Evolutionary conservation across 352 stramenopile species (phyloP), one percentile per base, ranked within the genome.

Genomic region (Sclerospora graminicola): DNA sequence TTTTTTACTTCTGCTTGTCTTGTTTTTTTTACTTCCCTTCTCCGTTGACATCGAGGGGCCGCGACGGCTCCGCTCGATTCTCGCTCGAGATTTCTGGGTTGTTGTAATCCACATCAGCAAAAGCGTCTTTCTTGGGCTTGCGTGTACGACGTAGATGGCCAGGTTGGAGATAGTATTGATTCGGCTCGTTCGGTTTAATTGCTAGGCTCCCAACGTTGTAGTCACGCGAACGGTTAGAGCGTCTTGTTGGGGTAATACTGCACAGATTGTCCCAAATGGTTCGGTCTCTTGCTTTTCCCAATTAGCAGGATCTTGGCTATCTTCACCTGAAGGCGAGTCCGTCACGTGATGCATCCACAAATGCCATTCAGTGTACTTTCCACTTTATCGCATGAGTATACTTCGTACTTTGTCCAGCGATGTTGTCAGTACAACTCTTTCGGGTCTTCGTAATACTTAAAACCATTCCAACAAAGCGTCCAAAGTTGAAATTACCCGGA

Each of bases 361-460:
- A 49, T 93, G 81, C 81, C 81, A 93, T 44, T 89, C 54, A 13
- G 64, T 48, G 75, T 80, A 38, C 59, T 74, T 33, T 88, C 76
- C 46, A 87, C 84, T 51, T 93, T 77, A 10, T 88, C 66, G 46
- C 66, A 87, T 41, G 71, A 71, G 51, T 85, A 54, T 46, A 92
- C 74, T 39, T 83, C 65, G 60, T 58, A 90, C 67, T 93, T 78
- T 5, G 78, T 89, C 71, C 77, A 93, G 48, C 81, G 81, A 46
- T 93, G 73, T 56, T 86, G 70, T 34, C 74, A 60, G 46, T 69
- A 65, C 8, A 90, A 13, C 32, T 90, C 81, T 2, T 64, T 84
- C 30, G 74, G 74, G 53, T 93, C 81, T 30, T 93, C 81, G 54
- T 82, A 93, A 68, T 89, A 93, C 63, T 84, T 80, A 64, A 84